These are phyloP conservation scores for Exidia glandulosa DNA, from an alignment of 768 basidiomycete species.

Conservation along the genomic window DNA sequence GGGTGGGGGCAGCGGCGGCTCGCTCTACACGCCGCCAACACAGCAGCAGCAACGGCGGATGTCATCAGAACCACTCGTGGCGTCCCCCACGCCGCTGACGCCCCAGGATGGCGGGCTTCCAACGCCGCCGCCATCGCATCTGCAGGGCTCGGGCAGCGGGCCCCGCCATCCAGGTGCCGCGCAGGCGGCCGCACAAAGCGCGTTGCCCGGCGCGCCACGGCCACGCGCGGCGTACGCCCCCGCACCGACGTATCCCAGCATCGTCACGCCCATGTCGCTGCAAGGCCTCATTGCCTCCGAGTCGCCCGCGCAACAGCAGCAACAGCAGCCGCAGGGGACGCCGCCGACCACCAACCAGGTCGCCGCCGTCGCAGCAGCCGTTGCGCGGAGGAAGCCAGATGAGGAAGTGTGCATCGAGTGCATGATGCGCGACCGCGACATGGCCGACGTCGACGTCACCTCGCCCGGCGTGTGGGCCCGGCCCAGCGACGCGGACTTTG, in stretches of 20 bases:
- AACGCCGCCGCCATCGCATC: neutral
- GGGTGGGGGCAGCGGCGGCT: neutral
- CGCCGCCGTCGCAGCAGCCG: neutral
- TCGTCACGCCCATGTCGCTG: neutral
- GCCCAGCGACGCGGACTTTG: conserved; percentile 70
- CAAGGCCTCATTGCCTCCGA: neutral
- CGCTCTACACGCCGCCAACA: neutral
- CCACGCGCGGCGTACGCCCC: neutral
- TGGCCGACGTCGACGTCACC: conserved; percentile 89
- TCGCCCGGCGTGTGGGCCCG: conserved; percentile 85
- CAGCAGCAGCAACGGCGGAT: neutral
- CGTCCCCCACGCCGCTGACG: neutral
- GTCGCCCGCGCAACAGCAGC: neutral
- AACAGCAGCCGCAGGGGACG: neutral
- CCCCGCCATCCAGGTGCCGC: neutral
- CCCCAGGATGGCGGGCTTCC: neutral
- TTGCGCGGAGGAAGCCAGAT: neutral
- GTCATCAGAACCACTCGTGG: neutral
- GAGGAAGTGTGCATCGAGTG: conserved; percentile 88
- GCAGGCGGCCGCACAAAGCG: neutral
- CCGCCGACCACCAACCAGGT: neutral
- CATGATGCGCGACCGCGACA: conserved; percentile 96
- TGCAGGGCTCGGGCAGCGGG: neutral
- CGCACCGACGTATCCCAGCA: neutral
- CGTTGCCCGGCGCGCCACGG: neutral